Conservation (phyloP, 148 eudicot species). For the Nepenthes gracilis region DNA sequence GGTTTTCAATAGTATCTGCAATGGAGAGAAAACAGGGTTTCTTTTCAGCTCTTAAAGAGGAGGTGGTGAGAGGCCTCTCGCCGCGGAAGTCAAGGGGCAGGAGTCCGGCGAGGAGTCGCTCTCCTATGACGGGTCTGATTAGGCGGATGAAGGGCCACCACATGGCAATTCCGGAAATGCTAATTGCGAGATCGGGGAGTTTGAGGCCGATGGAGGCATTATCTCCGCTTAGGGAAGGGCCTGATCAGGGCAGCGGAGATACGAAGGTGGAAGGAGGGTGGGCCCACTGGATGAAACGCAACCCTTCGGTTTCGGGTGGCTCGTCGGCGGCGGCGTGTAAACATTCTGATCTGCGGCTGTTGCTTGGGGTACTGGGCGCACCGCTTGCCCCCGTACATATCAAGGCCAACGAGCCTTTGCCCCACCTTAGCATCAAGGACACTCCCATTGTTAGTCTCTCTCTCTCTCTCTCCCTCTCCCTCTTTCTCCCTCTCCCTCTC, state of each 20-base stretch:
- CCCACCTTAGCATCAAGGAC: constrained; percentile 78
- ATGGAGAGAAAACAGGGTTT: constrained; percentile 77
- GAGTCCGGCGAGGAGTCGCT: constrained; percentile 37
- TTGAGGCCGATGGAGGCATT: constrained; percentile 41
- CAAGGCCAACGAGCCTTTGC: constrained; percentile 45
- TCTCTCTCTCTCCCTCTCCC: constrained; percentile 1
- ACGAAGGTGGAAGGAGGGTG: constrained; percentile 30
- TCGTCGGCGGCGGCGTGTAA: constrained; percentile 22
- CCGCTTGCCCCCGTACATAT: constrained; percentile 92
- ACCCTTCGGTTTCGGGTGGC: constrained; percentile 19
- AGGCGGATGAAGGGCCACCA: constrained; percentile 26
- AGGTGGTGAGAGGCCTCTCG: constrained; percentile 68
- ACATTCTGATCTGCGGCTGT: constrained; percentile 76
- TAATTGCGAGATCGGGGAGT: constrained; percentile 39
- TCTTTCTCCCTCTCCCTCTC: constrained; percentile 4
- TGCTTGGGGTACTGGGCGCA: constrained; percentile 90
- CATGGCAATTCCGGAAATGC: constrained; percentile 18
- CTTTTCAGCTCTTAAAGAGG: constrained; percentile 65
- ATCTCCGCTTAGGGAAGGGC: constrained; percentile 74
- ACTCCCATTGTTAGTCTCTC: constrained; percentile 74
- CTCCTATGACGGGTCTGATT: constrained; percentile 49
- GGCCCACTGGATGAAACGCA: constrained; percentile 35
- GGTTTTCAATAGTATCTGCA: not conserved
- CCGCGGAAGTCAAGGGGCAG: constrained; percentile 60
- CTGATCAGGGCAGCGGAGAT: constrained; percentile 53